Percentiles rank a stretch among this genome's conserved stretches.
phyloP scores from a whole-genome alignment of 441 rosid species.

The Eutrema salsugineum region DNA sequence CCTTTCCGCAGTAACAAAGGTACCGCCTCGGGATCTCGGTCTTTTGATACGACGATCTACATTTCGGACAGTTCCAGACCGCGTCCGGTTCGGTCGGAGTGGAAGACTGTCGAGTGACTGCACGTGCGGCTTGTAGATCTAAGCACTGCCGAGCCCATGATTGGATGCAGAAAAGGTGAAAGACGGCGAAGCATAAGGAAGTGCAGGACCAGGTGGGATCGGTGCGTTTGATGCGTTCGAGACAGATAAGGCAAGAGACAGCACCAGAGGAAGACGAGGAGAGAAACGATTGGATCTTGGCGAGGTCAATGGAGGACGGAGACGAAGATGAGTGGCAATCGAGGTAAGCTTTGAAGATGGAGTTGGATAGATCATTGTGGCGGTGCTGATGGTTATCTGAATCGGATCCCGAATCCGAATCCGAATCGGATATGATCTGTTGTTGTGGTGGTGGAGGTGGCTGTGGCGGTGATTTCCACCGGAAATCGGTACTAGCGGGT shows the following conservation, averaged over 20 bases:
- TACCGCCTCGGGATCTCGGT: conserved; percentile 60
- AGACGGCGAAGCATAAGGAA: conserved; percentile 70
- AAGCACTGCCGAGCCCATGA: conserved; percentile 92
- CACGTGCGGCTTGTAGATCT: conserved; percentile 66
- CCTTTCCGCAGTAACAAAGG: conserved; percentile 77
- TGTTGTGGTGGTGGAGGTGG: conserved; percentile 12
- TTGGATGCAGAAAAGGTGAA: conserved; percentile 85
- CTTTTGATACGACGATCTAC: conserved; percentile 57
- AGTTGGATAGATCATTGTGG: conserved; percentile 55
- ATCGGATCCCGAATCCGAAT: conserved; percentile 47
- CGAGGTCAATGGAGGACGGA: conserved; percentile 49
- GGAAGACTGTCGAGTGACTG: conserved; percentile 55
- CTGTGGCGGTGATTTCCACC: conserved; percentile 32
- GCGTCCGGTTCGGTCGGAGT: conserved; percentile 44
- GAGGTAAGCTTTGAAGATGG: conserved; percentile 81
- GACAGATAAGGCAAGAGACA: conserved; percentile 89
- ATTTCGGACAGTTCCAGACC: conserved; percentile 88
- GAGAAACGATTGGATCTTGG: conserved; percentile 86
- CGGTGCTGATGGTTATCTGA: conserved; percentile 31
- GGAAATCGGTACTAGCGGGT: conserved; percentile 20
- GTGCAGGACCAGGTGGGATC: conserved; percentile 93
- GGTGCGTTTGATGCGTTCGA: conserved; percentile 73
- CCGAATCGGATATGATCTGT: conserved; percentile 41
- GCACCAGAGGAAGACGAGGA: conserved; percentile 86
- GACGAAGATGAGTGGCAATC: conserved; percentile 52